Conservation (phyloP, 345 rosid species). For the Eucalyptus regnans region DNA sequence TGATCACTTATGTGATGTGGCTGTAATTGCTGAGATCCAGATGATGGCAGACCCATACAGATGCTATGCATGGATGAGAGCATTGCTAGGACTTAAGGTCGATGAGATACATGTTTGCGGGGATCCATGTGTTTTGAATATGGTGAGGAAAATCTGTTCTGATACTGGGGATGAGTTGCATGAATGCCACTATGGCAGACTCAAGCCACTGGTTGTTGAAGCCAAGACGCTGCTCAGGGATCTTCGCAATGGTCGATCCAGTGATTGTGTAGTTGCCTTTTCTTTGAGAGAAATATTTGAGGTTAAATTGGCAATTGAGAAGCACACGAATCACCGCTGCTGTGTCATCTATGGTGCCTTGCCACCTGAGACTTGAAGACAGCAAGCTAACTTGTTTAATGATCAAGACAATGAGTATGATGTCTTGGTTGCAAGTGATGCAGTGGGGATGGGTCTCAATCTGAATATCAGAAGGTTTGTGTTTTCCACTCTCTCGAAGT, state of each 20-base stretch:
- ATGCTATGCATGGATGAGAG: slow-evolving; percentile 91
- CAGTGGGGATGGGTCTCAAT: slow-evolving; percentile 95
- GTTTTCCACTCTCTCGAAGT: slow-evolving; percentile 56
- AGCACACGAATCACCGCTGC: slow-evolving; percentile 62
- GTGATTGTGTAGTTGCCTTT: slow-evolving; percentile 88
- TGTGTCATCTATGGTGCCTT: slow-evolving; percentile 91
- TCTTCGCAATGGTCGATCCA: slow-evolving; percentile 55
- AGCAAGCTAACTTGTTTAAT: slow-evolving; percentile 88
- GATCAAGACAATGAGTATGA: slow-evolving; percentile 79
- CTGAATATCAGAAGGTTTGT: slow-evolving; percentile 84
- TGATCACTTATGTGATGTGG: slow-evolving; percentile 72
- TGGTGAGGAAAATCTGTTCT: slow-evolving; percentile 69
- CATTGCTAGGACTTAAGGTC: slow-evolving; percentile 81
- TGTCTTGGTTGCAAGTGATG: slow-evolving; percentile 95
- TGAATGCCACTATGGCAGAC: slow-evolving; percentile 76
- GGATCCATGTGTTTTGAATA: slow-evolving; percentile 74
- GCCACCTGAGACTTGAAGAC: slow-evolving; percentile 91
- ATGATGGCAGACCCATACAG: slow-evolving; percentile 69
- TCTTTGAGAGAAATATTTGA: slow-evolving; percentile 89
- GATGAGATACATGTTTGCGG: slow-evolving; percentile 96
- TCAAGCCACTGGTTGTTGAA: slow-evolving; percentile 79
- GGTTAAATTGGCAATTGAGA: slow-evolving; percentile 85
- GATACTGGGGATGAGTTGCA: slow-evolving; percentile 83
- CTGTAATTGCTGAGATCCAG: slow-evolving; percentile 87
- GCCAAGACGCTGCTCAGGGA: slow-evolving; percentile 78